phyloP scores from a whole-genome alignment of 202 grass and related monocot species.

The Schoenoplectus triqueter region DNA sequence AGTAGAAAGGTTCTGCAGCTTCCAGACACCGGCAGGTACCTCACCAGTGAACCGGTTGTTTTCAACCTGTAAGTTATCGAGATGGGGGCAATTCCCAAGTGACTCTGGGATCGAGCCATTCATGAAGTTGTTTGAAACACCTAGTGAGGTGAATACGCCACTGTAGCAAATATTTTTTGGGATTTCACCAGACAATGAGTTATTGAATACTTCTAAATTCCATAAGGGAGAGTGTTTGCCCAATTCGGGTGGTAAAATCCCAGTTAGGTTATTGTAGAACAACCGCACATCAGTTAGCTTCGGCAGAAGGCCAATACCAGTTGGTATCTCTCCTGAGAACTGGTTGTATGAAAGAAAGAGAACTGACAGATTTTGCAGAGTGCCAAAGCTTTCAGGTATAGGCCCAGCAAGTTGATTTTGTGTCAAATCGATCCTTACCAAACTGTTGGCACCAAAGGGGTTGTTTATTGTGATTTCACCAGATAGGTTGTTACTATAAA shows the following conservation, averaged over 20 bases:
- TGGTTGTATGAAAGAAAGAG: constrained; percentile 43
- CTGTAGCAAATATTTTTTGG: constrained; percentile 54
- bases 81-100: constrained; percentile 50
- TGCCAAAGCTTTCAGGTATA: constrained; percentile 61
- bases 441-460: constrained; percentile 34
- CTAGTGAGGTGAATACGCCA: constrained; percentile 30
- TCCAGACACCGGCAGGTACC: constrained; percentile 54
- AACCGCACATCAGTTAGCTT: constrained; percentile 25
- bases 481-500: constrained; percentile 33
- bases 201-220: constrained; percentile 37
- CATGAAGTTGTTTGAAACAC: constrained; percentile 43
- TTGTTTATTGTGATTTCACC: constrained; percentile 37
- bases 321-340: constrained; percentile 65
- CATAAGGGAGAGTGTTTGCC: constrained; percentile 47
- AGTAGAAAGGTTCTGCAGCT: constrained; percentile 17
- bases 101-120: constrained; percentile 54
- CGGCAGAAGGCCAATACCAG: constrained; percentile 50
- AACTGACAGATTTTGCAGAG: constrained; percentile 26
- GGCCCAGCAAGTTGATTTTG: constrained; percentile 48
- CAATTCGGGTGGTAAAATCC: constrained; percentile 57
- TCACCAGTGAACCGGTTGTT: constrained; percentile 64
- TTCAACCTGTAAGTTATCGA: constrained; percentile 24
- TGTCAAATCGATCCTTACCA: constrained; percentile 38
- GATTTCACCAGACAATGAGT: constrained; percentile 53
- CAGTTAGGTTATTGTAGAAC: constrained; percentile 46